Evolutionary conservation across 2,329 filamentous ascomycete genomes (phyloP).

Genomic region (Penicillium sp.): DNA sequence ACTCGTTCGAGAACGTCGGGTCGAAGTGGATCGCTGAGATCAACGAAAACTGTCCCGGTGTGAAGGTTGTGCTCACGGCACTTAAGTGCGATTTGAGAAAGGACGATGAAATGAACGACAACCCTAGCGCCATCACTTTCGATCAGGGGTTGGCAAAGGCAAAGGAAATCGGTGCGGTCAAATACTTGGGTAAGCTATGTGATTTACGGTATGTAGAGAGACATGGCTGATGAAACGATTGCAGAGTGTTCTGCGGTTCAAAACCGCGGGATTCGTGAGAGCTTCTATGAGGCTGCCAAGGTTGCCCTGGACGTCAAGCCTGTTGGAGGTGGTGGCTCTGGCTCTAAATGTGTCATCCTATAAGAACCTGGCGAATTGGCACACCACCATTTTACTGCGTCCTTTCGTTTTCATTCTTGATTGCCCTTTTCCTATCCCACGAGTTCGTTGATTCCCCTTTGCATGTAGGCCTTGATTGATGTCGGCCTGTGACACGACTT

Average conservation of each 20-base stretch:
- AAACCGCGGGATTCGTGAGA: slow-evolving; percentile 97
- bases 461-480: slow-evolving; percentile 12
- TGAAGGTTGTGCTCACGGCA: slow-evolving; percentile 91
- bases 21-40: slow-evolving; percentile 99
- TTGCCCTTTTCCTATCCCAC: not conserved
- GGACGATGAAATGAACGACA: slow-evolving; percentile 69
- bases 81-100: slow-evolving; percentile 96
- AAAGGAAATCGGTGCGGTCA: slow-evolving; percentile 83
- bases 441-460: slow-evolving; percentile 22
- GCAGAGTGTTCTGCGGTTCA: slow-evolving; percentile 96
- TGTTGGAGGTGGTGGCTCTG: slow-evolving; percentile 31
- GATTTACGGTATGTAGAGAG: not conserved
- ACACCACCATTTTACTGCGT: slow-evolving; percentile 3
- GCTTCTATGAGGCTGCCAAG: slow-evolving; percentile 94
- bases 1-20: slow-evolving; percentile 97
- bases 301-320: slow-evolving; percentile 69
- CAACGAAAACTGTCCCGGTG: slow-evolving; percentile 92
- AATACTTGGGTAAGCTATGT: slow-evolving; percentile 70
- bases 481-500: slow-evolving; percentile 8
- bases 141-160: slow-evolving; percentile 89
- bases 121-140: slow-evolving; percentile 70
- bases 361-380: slow-evolving; percentile 8
- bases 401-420: not conserved
- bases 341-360: slow-evolving; percentile 37
- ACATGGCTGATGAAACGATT: not conserved